These are phyloP conservation scores for Celoporthe dispersa DNA, from an alignment of 2,329 filamentous ascomycete species.

Conservation along the genomic window DNA sequence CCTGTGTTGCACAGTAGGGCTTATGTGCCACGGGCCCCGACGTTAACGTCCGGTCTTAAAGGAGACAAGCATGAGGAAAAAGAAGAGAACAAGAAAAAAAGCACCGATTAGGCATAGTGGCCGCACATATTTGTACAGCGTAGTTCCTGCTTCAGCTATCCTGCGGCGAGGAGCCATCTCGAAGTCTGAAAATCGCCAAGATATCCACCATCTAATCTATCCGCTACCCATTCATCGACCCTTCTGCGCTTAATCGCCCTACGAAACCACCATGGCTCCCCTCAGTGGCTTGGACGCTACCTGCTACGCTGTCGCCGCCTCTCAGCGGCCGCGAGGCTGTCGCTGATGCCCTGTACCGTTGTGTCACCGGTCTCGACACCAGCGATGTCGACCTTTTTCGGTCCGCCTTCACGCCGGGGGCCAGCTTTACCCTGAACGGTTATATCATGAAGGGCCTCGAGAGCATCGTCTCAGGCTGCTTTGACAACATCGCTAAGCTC, in stretches of 20 bases:
- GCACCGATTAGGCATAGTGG: not conserved
- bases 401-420: constrained; percentile 36
- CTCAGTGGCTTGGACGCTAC: constrained; percentile 19
- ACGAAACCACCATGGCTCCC: not conserved
- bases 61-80: not conserved
- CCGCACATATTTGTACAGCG: not conserved
- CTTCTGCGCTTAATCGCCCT: too few species aligned
- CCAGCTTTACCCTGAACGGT: constrained; percentile 33
- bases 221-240: too few species aligned
- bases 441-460: constrained; percentile 32
- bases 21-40: too few species aligned
- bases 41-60: not conserved
- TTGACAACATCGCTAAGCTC: constrained; percentile 34
- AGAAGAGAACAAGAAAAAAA: not conserved
- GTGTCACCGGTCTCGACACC: constrained; percentile 36
- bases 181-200: too few species aligned
- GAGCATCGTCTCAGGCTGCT: constrained; percentile 32
- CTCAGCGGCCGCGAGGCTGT: constrained; percentile 39
- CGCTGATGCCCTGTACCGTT: constrained; percentile 39
- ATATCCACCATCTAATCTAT: too few species aligned
- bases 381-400: constrained; percentile 37
- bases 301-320: constrained; percentile 25
- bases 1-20: too few species aligned
- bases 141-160: not conserved
- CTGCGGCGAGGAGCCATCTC: too few species aligned